A percentile compares a stretch with the other conserved stretches of the same genome.
Evolutionary conservation across 148 eudicot species (phyloP).

Genomic region (Silene latifolia): DNA sequence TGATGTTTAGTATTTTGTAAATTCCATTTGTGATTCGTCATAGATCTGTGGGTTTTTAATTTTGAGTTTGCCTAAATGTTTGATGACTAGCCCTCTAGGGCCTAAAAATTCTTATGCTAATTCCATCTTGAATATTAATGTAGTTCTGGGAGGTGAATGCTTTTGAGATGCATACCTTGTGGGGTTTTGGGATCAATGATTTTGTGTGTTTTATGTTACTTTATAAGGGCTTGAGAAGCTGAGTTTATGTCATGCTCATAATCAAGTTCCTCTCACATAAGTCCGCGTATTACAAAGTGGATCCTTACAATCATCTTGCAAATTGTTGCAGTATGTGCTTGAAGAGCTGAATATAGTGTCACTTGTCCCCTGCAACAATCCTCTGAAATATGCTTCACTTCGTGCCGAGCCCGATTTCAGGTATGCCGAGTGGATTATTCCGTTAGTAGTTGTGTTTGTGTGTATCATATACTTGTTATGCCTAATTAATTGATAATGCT

Average conservation of each 20-base stretch:
- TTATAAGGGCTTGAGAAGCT: background rate
- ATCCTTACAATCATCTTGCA: background rate
- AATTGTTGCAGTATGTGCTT: conserved; percentile 61
- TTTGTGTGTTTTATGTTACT: background rate
- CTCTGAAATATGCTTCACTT: conserved; percentile 72
- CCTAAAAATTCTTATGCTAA: too few relatives aligned
- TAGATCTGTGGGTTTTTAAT: too few relatives aligned
- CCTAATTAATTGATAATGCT: background rate
- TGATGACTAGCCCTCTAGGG: too few relatives aligned
- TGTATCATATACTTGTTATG: conserved; percentile 13
- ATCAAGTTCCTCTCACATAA: background rate
- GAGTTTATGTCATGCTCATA: background rate
- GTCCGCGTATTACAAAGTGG: background rate
- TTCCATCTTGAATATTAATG: too few relatives aligned
- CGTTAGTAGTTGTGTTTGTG: background rate
- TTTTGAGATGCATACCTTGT: background rate
- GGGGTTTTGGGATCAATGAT: background rate
- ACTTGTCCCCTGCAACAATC: conserved; percentile 71
- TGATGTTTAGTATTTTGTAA: too few relatives aligned
- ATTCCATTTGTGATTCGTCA: too few relatives aligned
- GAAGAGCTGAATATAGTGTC: conserved; percentile 90
- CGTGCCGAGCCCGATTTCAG: conserved; percentile 98
- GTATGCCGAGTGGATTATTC: conserved; percentile 25
- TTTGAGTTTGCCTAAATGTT: too few relatives aligned
- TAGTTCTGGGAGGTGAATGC: background rate